Percentiles rank a stretch among this genome's conserved stretches.
phyloP scores from a whole-genome alignment of 352 stramenopile species.

The Poterioochromonas sp. region DNA sequence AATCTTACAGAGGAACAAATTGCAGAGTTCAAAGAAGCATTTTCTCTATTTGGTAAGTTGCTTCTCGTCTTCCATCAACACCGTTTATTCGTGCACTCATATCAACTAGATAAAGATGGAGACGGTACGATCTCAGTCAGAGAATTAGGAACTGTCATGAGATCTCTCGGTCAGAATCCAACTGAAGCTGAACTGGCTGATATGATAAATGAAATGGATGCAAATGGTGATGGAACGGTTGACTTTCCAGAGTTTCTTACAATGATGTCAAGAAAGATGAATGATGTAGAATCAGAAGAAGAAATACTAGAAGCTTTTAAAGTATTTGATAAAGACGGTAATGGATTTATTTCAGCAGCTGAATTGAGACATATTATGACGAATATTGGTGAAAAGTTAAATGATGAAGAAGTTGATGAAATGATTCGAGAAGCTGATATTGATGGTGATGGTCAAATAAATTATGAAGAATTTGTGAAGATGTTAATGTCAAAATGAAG shows the following conservation, averaged over 20 bases:
- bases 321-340: conserved; percentile 86
- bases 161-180: conserved; percentile 88
- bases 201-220: conserved; percentile 99
- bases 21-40: conserved; percentile 99
- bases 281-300: conserved; percentile 88
- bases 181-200: conserved; percentile 93
- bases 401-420: conserved; percentile 90
- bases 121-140: conserved; percentile 94
- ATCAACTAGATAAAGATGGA: conserved; percentile 61
- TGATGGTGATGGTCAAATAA: conserved; percentile 92
- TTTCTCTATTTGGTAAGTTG: conserved; percentile 83
- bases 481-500: conserved; percentile 87
- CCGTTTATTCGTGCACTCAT: neutral
- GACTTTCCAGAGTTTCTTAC: conserved; percentile 99
- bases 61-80: neutral
- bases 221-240: conserved; percentile 98
- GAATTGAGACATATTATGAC: conserved; percentile 95
- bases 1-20: conserved; percentile 88
- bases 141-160: conserved; percentile 93
- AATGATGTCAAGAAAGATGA: conserved; percentile 98
- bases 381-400: conserved; percentile 93
- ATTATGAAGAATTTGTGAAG: conserved; percentile 97
- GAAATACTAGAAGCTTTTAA: conserved; percentile 52
- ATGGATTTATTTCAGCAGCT: conserved; percentile 89
- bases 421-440: conserved; percentile 96